Base-by-base conservation (phyloP, 2,329 filamentous ascomycete species). In the Huntiella omanensis region DNA sequence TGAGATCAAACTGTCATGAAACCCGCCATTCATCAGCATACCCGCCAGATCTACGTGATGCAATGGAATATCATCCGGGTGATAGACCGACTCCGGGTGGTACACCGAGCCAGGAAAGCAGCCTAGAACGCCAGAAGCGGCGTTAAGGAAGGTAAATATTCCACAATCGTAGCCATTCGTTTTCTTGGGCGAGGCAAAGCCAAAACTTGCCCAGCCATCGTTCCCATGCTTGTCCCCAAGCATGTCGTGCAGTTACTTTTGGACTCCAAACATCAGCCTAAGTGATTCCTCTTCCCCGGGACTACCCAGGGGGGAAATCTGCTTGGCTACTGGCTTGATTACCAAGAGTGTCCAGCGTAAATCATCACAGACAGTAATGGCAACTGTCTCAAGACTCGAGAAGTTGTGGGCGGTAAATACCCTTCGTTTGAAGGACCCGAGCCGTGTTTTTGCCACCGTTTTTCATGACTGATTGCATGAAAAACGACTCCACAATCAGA, bases 131-230 rank as follows among this genome's bases (percentile, higher is more conserved):
- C 75, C 54, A 46, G 75, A 81, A 41, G 84, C 69, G 11, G 73
- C 77, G 55, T 87, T 88, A 12, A 81, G 73, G 53, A 83, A 75
- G 11, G 78, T 73, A 56, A 84, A 83, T 3, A 85, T 73, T n/a
- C 83, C 83, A 53, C 83, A 87, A 57, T 87, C 83, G 55, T 71
- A 75, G 1, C 69, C 69, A 55, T 87, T 87, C 19, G 62, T 65
- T 58, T 87, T 82, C n/a, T 2, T 52, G 54, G 73, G 68, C 33
- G 71, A 72, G 12, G 60, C 58, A 39, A 69, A 64, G n/a, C 60
- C 57, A 5, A 70, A 61, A 1, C 66, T 62, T 15, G 58, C 64
- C 82, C 82, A 87, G 34, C 82, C 76, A 2, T 62, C 60, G 10
- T 63, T 62, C 2, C 66, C 56, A 54, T 70, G 84, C 4, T 61